Base-by-base conservation (phyloP, 176 grass and related monocot genomes). In the Oryza meyeriana region DNA sequence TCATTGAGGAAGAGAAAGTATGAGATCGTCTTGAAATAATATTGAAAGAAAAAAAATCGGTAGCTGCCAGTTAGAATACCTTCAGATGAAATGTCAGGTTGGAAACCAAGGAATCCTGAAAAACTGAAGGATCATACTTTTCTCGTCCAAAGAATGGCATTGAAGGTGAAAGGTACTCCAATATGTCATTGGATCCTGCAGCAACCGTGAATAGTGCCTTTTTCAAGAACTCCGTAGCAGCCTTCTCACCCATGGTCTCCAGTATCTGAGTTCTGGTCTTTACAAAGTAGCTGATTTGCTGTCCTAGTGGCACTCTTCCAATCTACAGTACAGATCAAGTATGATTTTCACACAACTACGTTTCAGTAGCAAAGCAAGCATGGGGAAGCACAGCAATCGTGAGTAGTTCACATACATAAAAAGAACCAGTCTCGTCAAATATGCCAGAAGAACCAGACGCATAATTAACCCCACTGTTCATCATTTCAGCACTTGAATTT, bases 361-460 rank as follows among this genome's bases (percentile, higher is more conserved):
- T n/a, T 64, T 73, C 44, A 79, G 67, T 71, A 74, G 48, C 31
- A 76, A 80, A 80, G 2, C 36, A 85, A 88, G 50, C 29, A 47
- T 17, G 17, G 18, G 16, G 12, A 81, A 84, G 31, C 10, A 62
- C 18, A 18, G 0, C 1, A 32, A 28, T 18, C 24, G 10, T 24
- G 11, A 66, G 20, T 4, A 35, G 47, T 75, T 17, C 48, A 31
- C 92, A 10, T 93, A 98, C 95, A 68, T 89, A 98, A 62, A 88
- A 79, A 24, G 90, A 88, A 18, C 96, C 96, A 5, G 96, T 98
- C 47, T 95, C 84, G 5, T 98, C 93, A 28, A 98, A 91, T 78
- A 98, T 91, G 72, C 96, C 93, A 16, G 96, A 98, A 88, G 96
- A 85, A 67, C 92, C 92, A 69, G 95, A 95, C 73, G 88, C 96